These are phyloP conservation scores for Lachnellula subtilissima DNA, from an alignment of 2,329 filamentous ascomycete genomes.

Conservation along the genomic window DNA sequence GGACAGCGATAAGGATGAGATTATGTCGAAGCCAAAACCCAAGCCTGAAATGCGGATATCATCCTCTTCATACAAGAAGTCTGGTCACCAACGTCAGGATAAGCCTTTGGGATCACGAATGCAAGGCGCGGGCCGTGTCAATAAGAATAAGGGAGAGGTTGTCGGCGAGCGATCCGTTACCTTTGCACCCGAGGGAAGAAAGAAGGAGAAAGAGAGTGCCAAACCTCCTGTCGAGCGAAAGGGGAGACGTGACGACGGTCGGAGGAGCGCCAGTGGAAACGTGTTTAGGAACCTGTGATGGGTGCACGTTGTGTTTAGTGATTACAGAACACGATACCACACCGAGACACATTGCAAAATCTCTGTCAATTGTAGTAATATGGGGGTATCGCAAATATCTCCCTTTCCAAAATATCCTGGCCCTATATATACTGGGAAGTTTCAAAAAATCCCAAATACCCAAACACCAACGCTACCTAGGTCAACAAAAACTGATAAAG, in stretches of 20 bases:
- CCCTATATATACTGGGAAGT: conserved; percentile 10
- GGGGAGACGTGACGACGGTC: conserved; percentile 34
- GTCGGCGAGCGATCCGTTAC: conserved; percentile 64
- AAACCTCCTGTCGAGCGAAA: conserved; percentile 17
- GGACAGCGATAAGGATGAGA: conserved; percentile 42
- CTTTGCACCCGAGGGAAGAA: conserved; percentile 61
- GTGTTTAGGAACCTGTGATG: conserved; percentile 62
- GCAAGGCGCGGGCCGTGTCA: conserved; percentile 45
- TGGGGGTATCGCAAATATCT: neutral
- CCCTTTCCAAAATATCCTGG: neutral
- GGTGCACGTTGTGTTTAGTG: no score
- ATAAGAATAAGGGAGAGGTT: conserved; percentile 44
- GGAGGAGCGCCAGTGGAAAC: conserved; percentile 72
- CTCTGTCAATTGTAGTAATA: neutral
- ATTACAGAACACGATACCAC: neutral
- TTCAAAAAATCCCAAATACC: conserved; percentile 1
- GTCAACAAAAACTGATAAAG: conserved; percentile 8
- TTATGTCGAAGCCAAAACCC: conserved; percentile 28
- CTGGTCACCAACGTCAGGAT: conserved; percentile 48
- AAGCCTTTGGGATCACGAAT: conserved; percentile 52
- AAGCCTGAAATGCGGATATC: conserved; percentile 59
- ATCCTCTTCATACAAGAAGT: conserved; percentile 59
- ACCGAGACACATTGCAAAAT: neutral
- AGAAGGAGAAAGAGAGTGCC: conserved; percentile 41
- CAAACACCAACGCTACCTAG: conserved; percentile 9